Conservation (phyloP, 1,284 basidiomycete genomes). For the Trichosporon ovoides region DNA sequence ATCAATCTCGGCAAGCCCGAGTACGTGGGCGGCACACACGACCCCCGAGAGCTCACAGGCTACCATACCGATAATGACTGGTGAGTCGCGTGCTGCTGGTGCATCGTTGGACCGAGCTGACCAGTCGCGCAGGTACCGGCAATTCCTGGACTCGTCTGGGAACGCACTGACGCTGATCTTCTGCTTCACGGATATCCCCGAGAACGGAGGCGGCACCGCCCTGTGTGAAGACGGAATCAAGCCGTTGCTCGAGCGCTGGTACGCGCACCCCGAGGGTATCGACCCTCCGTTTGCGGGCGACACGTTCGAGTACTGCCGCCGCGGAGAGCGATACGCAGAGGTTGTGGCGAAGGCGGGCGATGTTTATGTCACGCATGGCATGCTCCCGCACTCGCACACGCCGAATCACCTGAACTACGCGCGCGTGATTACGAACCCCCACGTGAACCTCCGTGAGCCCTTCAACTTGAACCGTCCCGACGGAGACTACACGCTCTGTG, state of each 20-base stretch:
- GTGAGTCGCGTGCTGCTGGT: constrained; percentile 19
- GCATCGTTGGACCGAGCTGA: neutral
- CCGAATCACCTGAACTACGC: constrained; percentile 33
- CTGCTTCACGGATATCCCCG: constrained; percentile 31
- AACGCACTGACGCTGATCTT: constrained; percentile 33
- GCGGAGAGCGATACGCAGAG: constrained; percentile 13
- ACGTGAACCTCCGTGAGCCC: constrained; percentile 29
- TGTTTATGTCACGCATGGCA: constrained; percentile 30
- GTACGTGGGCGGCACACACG: constrained; percentile 8
- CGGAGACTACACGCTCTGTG: constrained; percentile 32
- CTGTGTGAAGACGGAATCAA: constrained; percentile 29
- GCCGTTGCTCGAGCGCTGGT: constrained; percentile 23
- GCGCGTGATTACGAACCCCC: constrained; percentile 36
- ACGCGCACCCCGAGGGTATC: constrained; percentile 30
- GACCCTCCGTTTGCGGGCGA: constrained; percentile 25
- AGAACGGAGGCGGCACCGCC: constrained; percentile 26
- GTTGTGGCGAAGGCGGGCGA: constrained; percentile 30
- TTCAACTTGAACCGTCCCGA: constrained; percentile 33
- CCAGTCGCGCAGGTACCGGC: constrained; percentile 23
- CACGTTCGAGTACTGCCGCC: constrained; percentile 20
- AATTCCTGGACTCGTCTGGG: constrained; percentile 32
- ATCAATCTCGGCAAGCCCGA: constrained; percentile 31
- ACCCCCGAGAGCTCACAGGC: constrained; percentile 12
- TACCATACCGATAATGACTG: constrained; percentile 39
- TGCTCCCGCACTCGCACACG: constrained; percentile 29